Evolutionary conservation across 768 basidiomycete genomes (phyloP).

Genomic region (Naganishia randhawae): DNA sequence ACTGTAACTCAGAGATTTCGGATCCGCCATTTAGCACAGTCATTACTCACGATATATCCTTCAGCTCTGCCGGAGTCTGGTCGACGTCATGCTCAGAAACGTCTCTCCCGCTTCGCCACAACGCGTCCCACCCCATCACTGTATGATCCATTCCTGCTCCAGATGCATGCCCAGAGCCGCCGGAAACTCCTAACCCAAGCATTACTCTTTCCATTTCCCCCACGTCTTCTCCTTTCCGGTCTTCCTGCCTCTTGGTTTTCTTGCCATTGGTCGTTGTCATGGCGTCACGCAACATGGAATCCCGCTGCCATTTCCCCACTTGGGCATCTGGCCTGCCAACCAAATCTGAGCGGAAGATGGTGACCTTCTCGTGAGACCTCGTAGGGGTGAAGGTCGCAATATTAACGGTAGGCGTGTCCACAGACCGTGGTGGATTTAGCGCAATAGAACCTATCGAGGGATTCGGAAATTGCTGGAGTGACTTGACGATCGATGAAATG

Average conservation of each 20-base stretch:
- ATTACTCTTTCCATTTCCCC: conserved; percentile 27
- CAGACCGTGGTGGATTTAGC: background rate
- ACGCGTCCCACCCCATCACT: conserved; percentile 25
- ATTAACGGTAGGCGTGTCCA: conserved; percentile 3
- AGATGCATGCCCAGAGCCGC: conserved; percentile 4
- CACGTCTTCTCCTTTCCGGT: conserved; percentile 25
- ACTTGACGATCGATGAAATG: conserved; percentile 14
- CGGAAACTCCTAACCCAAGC: conserved; percentile 5
- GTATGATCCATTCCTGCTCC: conserved; percentile 13
- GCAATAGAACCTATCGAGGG: conserved; percentile 24
- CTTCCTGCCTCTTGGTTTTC: conserved; percentile 14
- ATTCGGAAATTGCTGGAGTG: conserved; percentile 5
- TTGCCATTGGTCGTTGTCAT: conserved; percentile 1
- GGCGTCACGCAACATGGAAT: background rate
- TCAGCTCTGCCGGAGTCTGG: background rate
- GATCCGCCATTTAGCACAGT: background rate
- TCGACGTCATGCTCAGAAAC: background rate
- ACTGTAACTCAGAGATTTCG: background rate
- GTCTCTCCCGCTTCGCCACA: conserved; percentile 22
- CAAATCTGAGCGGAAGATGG: conserved; percentile 23
- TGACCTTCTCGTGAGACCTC: conserved; percentile 5
- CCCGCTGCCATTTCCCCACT: conserved; percentile 28
- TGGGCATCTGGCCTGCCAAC: conserved; percentile 12
- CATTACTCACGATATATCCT: conserved; percentile 18
- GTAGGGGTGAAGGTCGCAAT: conserved; percentile 29